phyloP scores from a whole-genome alignment of 768 basidiomycete species.

The Naganishia randhawae region DNA sequence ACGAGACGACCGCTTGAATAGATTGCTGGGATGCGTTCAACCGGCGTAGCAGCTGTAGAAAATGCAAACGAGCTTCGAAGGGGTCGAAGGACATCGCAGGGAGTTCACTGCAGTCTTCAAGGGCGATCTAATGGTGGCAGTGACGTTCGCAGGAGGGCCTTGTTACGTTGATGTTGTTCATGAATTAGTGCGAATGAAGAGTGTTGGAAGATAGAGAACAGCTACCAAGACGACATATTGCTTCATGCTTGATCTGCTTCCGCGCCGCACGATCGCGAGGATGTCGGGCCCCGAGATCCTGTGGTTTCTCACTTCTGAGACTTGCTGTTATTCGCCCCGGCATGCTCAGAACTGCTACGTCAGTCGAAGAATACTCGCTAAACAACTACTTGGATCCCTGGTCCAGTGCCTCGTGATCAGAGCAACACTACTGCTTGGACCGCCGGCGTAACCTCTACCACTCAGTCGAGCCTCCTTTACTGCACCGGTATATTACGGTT shows the following conservation, averaged over 20 bases:
- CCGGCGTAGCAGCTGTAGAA: slow-evolving; percentile 61
- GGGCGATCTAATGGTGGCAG: not conserved
- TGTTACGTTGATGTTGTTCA: not conserved
- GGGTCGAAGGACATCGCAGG: slow-evolving; percentile 48
- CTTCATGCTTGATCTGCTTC: slow-evolving; percentile 4
- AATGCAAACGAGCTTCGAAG: slow-evolving; percentile 61
- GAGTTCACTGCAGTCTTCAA: not conserved
- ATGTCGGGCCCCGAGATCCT: not conserved
- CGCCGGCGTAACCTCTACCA: not conserved
- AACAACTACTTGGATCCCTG: no score
- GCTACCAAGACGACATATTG: no score
- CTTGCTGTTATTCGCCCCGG: not conserved
- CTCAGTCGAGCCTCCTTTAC: not conserved
- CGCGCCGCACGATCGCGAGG: not conserved
- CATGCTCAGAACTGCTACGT: not conserved
- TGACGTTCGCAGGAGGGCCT: not conserved
- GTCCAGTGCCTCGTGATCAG: not conserved
- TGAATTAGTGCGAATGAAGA: not conserved
- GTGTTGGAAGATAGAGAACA: not conserved
- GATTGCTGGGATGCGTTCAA: slow-evolving; percentile 80
- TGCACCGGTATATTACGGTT: not conserved
- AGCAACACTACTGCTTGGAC: not conserved
- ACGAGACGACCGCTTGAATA: slow-evolving; percentile 80
- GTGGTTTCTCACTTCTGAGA: not conserved
- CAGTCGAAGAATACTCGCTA: not conserved